Conservation (phyloP, 73 alveolate genomes). For the Paramecium primaurelia region DNA sequence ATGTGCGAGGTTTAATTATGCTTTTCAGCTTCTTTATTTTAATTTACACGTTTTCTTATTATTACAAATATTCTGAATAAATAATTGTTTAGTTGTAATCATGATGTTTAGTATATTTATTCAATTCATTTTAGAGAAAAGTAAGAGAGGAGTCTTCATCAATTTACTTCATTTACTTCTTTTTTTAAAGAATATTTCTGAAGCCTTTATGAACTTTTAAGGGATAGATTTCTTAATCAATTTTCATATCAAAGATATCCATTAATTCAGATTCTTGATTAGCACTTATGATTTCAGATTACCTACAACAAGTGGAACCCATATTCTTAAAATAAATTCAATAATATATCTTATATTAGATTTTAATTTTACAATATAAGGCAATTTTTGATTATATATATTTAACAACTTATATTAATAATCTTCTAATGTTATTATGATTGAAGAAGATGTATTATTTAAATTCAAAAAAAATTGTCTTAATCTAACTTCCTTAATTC, state of each 20-base stretch:
- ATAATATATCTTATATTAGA: neutral
- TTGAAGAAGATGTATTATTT: neutral
- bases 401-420: neutral
- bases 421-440: neutral
- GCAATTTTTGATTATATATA: neutral
- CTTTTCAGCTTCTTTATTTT: neutral
- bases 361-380: neutral
- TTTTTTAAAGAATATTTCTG: neutral
- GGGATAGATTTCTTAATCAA: neutral
- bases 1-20: neutral
- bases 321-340: neutral
- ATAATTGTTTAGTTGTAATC: neutral
- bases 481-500: neutral
- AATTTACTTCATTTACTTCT: neutral
- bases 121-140: neutral
- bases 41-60: neutral
- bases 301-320: neutral
- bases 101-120: neutral
- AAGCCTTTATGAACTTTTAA: neutral
- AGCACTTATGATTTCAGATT: neutral
- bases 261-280: neutral
- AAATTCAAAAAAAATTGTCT: no score
- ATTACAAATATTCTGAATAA: neutral
- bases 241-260: neutral
- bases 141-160: neutral